Evolutionary conservation across 495 filamentous ascomycete species (phyloP), one percentile per base, ranked within the genome.

Genomic region (Jackrogersella multiformis): DNA sequence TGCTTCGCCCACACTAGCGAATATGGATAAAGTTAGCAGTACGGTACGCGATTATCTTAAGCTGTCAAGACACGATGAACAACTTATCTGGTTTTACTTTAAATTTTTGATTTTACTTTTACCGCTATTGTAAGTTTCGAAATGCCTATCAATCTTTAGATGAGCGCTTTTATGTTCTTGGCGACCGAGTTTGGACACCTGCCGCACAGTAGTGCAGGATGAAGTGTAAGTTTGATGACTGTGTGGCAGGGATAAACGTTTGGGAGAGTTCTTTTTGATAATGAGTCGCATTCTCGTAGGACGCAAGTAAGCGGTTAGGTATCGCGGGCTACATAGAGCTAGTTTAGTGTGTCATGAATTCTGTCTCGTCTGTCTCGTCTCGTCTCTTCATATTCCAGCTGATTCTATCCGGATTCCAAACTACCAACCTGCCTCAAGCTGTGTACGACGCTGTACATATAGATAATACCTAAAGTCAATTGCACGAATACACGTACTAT

Each of bases 111-210:
- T n/a, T n/a, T n/a, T n/a, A n/a, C n/a, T n/a, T n/a, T n/a, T n/a
- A n/a, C n/a, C n/a, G n/a, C n/a, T n/a, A n/a, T 60, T 60, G 39
- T 55, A 55, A 35, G 41, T 55, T 63, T 55, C 36, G 24, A 35
- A 58, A 26, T 24, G 52, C 23, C 28, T 34, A 63, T 59, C 32
- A 54, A n/a, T 16, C 24, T 38, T 30, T 41, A 34, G 36, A 58
- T 41, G 56, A 64, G 56, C 36, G 44, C 56, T 66, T 62, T 66
- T 62, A 26, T 55, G 39, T 34, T 32, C 67, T 70, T 70, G 67
- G 61, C 61, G 38, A 20, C 67, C 61, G 52, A 61, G 32, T 70
- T 62, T 57, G 61, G 61, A 54, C 66, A 61, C 56, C 44, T 59
- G 61, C 61, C 52, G 38, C 46, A 61, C 61, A 62, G 44, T 66